Base-by-base conservation (phyloP, 1,284 basidiomycete species). In the Ustilago trichophora region DNA sequence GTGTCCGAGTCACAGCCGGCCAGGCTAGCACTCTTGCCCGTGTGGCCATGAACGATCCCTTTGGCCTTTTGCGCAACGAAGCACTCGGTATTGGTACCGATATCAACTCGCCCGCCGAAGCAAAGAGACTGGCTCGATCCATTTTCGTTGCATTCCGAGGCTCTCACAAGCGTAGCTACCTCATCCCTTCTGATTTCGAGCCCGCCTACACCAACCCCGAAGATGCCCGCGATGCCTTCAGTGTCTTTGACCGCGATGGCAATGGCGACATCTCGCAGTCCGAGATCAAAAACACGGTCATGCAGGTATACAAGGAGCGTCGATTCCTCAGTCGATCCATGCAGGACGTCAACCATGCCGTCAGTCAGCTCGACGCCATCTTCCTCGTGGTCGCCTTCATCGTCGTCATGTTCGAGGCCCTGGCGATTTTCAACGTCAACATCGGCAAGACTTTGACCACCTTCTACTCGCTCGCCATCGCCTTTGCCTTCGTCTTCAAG, bases 241-340 rank as follows among this genome's bases (percentile, higher is more conserved):
- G 86, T 40, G 86, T 91, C 26, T 90, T 91, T 75, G 76, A 78
- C 54, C 54, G 83, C 64, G 90, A 91, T 77, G 85, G 87, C 73
- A 90, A 91, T 66, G 89, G 89, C 16, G 90, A 92, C 77, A 85
- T 91, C 51, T 88, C 88, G n/a, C 86, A 88, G 47, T 84, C 86
- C 26, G 91, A 92, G 82, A 86, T 92, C 78, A 91, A 91, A 82
- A 85, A 86, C 37, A 86, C 85, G 24, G 81, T 91, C 24, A 82
- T 91, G 62, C 53, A 71, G 35, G 63, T 66, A 8, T 80, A 77
- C 73, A 80, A 80, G 52, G 77, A 80, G 55, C 72, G 77, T 34
- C 60, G 76, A 12, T 76, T 75, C 59, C 69, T 80, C 42, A 49
- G 63, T 38, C 54, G 67, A 24, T 72, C 72, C 25, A 75, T 80